These are phyloP conservation scores for Ammopiptanthus mongolicus DNA, from an alignment of 306 rosid genomes.

Conservation along the genomic window DNA sequence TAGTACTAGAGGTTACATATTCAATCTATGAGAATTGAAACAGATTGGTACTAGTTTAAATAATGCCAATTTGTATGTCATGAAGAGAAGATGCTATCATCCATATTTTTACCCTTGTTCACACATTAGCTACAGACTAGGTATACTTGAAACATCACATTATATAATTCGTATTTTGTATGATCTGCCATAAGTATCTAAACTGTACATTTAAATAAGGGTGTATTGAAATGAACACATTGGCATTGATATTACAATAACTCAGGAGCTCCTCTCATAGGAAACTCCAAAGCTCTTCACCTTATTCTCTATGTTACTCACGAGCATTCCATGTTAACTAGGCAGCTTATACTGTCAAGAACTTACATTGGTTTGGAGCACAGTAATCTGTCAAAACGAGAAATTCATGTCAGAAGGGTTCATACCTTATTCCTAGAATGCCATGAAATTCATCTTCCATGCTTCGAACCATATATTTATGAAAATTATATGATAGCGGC, in stretches of 20 bases:
- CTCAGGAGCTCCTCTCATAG: not conserved
- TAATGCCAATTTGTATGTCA: not conserved
- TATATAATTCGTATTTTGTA: not conserved
- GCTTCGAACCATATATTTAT: conserved; percentile 85
- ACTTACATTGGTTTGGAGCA: not conserved
- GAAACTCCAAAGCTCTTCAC: not conserved
- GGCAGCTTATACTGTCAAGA: not conserved
- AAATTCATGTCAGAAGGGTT: conserved; percentile 17
- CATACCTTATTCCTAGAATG: conserved; percentile 92
- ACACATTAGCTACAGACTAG: not conserved
- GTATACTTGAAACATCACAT: not conserved
- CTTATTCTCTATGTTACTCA: not conserved
- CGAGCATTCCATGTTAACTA: not conserved
- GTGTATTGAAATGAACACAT: not conserved
- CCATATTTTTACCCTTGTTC: not conserved
- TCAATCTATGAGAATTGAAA: not conserved
- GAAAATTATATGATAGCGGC: conserved; percentile 77
- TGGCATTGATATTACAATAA: not conserved
- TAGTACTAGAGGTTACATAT: not conserved
- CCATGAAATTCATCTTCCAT: conserved; percentile 98
- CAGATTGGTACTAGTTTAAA: not conserved
- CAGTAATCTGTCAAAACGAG: not conserved
- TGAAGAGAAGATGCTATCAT: not conserved
- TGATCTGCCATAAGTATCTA: not conserved
- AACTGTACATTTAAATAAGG: not conserved